A percentile compares a stretch with the other conserved stretches of the same genome.
Conservation (phyloP, 2,329 filamentous ascomycete species). For the Coniochaeta ligniaria region DNA sequence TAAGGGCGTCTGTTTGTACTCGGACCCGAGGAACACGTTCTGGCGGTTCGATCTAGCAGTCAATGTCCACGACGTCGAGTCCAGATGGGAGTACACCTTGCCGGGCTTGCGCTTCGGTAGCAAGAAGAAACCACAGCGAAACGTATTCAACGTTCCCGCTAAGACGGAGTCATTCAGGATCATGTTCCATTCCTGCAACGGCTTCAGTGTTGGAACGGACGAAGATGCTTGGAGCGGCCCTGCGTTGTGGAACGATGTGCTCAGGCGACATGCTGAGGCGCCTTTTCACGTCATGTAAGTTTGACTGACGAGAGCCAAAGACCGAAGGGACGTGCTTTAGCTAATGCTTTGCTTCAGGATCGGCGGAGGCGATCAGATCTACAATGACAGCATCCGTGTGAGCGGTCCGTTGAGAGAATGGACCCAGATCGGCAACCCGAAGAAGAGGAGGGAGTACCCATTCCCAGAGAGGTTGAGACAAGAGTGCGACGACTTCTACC, state of each 20-base stretch:
- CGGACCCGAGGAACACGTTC: conserved; percentile 68
- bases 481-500: conserved; percentile 83
- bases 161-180: conserved; percentile 86
- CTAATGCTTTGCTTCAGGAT: conserved; percentile 43
- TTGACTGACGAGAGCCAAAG: not conserved
- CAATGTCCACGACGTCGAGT: conserved; percentile 63
- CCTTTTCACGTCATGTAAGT: conserved; percentile 85
- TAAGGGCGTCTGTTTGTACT: conserved; percentile 54
- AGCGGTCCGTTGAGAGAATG: conserved; percentile 74
- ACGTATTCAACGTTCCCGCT: conserved; percentile 77
- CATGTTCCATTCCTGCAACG: conserved; percentile 98
- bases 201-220: conserved; percentile 84
- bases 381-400: conserved; percentile 89
- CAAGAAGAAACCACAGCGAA: conserved; percentile 49
- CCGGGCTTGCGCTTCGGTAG: conserved; percentile 56
- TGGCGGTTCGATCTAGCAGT: conserved; percentile 85
- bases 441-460: conserved; percentile 69
- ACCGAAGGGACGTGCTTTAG: conserved; percentile 16
- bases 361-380: conserved; percentile 91
- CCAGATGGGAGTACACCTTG: conserved; percentile 73
- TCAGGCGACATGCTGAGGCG: conserved; percentile 67
- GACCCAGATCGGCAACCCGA: conserved; percentile 76
- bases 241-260: conserved; percentile 91
- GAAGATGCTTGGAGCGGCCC: conserved; percentile 81
- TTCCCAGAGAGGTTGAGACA: conserved; percentile 75